Percentiles rank a stretch among this genome's conserved stretches.
These are phyloP conservation scores for Thinopyrum obtusiflorum DNA, from an alignment of 202 grass and related monocot species.

Conservation along the genomic window DNA sequence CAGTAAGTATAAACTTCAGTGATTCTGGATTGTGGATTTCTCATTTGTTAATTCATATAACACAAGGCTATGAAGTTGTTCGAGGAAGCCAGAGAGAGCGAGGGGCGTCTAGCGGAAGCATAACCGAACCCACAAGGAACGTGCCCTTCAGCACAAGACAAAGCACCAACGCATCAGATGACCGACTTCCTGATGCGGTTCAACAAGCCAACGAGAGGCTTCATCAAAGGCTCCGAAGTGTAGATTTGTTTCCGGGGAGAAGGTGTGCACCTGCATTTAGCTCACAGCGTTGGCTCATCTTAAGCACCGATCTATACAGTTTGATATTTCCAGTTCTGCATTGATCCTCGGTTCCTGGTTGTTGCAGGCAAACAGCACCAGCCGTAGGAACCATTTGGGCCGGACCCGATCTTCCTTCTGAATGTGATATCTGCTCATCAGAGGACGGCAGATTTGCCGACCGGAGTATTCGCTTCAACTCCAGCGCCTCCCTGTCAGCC, in stretches of 20 bases:
- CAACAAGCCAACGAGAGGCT: constrained; percentile 46
- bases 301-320: neutral
- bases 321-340: neutral
- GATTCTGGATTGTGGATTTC: neutral
- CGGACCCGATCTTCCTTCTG: neutral
- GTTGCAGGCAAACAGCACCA: neutral
- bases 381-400: neutral
- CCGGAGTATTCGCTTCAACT: neutral
- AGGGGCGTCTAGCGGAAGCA: neutral
- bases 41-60: neutral
- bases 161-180: neutral
- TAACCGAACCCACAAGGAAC: neutral
- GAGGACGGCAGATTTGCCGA: neutral
- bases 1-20: neutral
- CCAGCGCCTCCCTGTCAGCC: neutral
- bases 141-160: neutral
- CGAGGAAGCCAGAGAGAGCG: neutral
- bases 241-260: constrained; percentile 19
- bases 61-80: constrained; percentile 3
- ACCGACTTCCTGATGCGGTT: constrained; percentile 30
- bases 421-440: neutral
- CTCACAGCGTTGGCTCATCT: neutral
- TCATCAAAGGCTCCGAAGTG: constrained; percentile 31
- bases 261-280: neutral
- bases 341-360: neutral